Conservation (phyloP, 2,329 filamentous ascomycete species). For the Calonectria montana region DNA sequence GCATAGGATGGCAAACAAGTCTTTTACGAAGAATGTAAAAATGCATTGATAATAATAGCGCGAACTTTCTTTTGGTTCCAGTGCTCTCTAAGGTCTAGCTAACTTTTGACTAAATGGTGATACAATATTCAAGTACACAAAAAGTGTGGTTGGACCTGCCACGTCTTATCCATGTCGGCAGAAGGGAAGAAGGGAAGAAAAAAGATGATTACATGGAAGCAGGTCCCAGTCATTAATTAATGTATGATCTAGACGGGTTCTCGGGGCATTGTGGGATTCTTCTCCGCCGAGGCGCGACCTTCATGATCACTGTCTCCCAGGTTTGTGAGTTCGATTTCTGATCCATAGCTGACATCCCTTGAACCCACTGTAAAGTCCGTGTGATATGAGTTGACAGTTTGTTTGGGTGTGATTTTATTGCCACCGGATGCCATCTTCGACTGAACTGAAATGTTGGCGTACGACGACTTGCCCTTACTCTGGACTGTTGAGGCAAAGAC, state of each 20-base stretch:
- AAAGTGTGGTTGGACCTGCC: neutral
- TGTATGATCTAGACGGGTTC: constrained; percentile 6
- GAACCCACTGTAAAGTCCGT: neutral
- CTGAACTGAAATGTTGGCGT: constrained; percentile 27
- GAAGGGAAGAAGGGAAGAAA: neutral
- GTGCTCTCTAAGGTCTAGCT: neutral
- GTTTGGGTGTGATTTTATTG: neutral
- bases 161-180: neutral
- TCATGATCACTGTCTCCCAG: neutral
- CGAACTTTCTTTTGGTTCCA: neutral
- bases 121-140: neutral
- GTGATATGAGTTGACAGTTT: neutral
- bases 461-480: constrained; percentile 17
- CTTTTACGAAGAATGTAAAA: neutral
- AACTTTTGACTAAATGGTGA: neutral
- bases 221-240: neutral
- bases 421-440: neutral
- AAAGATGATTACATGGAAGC: neutral
- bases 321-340: constrained; percentile 13
- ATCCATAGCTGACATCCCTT: neutral
- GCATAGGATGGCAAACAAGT: neutral
- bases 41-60: neutral
- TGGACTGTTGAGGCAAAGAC: constrained; percentile 24
- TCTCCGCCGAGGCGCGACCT: neutral
- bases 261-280: constrained; percentile 6